These are phyloP conservation scores for Ustilaginoidea virens DNA, from an alignment of 2,329 filamentous ascomycete species.

Conservation along the genomic window DNA sequence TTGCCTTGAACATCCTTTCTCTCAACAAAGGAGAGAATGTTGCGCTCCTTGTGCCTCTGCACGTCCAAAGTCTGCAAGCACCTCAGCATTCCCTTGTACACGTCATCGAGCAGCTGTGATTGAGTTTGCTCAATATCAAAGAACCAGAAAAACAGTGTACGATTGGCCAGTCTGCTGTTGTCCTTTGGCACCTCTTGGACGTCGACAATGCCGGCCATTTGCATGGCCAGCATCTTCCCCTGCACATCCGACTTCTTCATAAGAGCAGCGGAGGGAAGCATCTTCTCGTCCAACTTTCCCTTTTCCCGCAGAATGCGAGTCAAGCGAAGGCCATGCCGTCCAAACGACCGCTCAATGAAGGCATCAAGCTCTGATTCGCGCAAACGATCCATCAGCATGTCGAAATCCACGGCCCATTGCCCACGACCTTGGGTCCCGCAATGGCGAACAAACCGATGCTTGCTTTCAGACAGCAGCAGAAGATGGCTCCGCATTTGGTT, in stretches of 20 bases:
- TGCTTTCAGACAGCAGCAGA: constrained; percentile 54
- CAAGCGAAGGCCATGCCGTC: constrained; percentile 63
- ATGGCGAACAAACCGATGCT: constrained; percentile 51
- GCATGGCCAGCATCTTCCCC: constrained; percentile 69
- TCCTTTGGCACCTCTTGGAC: constrained; percentile 91
- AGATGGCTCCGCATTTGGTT: constrained; percentile 57
- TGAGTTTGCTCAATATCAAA: constrained; percentile 65
- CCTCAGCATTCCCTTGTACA: constrained; percentile 81
- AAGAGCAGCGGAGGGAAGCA: constrained; percentile 63
- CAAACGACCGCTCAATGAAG: constrained; percentile 64
- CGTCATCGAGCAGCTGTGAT: constrained; percentile 57
- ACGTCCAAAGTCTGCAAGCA: constrained; percentile 66
- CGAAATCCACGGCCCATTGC: constrained; percentile 75
- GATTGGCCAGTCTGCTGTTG: constrained; percentile 61
- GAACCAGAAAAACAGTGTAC: constrained; percentile 85
- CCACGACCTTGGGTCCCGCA: constrained; percentile 47
- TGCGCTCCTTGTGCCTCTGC: constrained; percentile 55
- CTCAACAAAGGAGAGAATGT: constrained; percentile 67
- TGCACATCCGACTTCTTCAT: constrained; percentile 78
- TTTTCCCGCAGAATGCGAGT: constrained; percentile 71
- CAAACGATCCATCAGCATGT: constrained; percentile 52
- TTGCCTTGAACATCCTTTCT: constrained; percentile 74
- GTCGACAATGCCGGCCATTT: constrained; percentile 73
- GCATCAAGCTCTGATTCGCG: constrained; percentile 69
- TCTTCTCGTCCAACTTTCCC: constrained; percentile 91